Conservation (phyloP, 2,329 filamentous ascomycete genomes). For the Curvularia sp. region DNA sequence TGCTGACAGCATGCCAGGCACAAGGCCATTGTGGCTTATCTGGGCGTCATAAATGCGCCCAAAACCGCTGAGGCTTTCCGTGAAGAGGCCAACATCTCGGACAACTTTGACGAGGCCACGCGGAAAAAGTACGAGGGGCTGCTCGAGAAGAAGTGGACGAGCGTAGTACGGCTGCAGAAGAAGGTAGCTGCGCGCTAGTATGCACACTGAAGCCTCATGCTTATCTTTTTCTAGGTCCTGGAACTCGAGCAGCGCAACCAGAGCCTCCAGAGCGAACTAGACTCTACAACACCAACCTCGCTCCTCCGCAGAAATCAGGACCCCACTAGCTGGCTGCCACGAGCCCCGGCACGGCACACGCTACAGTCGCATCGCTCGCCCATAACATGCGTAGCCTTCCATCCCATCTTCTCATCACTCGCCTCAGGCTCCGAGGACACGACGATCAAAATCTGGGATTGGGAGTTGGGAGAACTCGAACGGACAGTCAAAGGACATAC, state of each 20-base stretch:
- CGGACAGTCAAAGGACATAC: constrained; percentile 92
- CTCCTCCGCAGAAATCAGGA: constrained; percentile 83
- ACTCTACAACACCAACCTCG: constrained; percentile 80
- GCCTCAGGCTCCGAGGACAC: constrained; percentile 91
- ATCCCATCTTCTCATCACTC: constrained; percentile 87
- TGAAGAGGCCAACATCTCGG: constrained; percentile 75
- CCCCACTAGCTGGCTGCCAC: constrained; percentile 84
- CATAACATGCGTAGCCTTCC: constrained; percentile 89
- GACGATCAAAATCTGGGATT: constrained; percentile 97
- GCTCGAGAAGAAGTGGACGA: constrained; percentile 98
- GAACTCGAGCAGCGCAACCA: constrained; percentile 81
- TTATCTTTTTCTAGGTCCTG: constrained; percentile 71
- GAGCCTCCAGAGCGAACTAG: constrained; percentile 80
- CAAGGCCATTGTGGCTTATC: constrained; percentile 91
- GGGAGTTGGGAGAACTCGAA: constrained; percentile 90
- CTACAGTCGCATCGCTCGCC: constrained; percentile 82
- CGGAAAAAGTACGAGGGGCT: constrained; percentile 94
- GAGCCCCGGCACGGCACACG: constrained; percentile 78
- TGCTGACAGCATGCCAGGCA: constrained; percentile 64
- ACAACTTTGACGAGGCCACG: constrained; percentile 78
- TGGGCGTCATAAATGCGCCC: constrained; percentile 74
- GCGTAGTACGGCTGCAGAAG: constrained; percentile 91
- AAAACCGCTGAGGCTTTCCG: constrained; percentile 75
- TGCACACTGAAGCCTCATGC: constrained; percentile 6
- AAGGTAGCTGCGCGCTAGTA: constrained; percentile 65